phyloP scores from a whole-genome alignment of 371 early-diverging fungal species.

The Mortierella sp. region DNA sequence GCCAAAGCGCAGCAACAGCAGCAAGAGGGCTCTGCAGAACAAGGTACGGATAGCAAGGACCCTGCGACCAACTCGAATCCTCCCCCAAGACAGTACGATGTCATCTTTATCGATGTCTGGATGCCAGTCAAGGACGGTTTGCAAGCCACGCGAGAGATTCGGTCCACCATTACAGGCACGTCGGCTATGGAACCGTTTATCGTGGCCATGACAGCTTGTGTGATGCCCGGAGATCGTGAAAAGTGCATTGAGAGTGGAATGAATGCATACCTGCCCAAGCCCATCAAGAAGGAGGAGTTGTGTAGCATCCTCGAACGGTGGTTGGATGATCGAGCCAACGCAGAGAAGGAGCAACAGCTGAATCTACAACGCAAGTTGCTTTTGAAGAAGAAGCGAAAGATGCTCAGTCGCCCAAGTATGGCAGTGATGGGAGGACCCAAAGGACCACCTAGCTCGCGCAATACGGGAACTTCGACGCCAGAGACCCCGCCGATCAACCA shows the following conservation, averaged over 20 bases:
- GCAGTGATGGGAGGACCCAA: slow-evolving; percentile 15
- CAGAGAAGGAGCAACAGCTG: slow-evolving; percentile 20
- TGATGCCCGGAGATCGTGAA: slow-evolving; percentile 55
- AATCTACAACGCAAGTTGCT: slow-evolving; percentile 33
- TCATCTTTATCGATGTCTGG: slow-evolving; percentile 64
- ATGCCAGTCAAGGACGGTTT: slow-evolving; percentile 65
- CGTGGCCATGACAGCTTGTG: slow-evolving; percentile 57
- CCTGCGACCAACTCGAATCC: not conserved
- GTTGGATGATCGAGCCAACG: slow-evolving; percentile 33
- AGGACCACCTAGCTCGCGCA: not conserved
- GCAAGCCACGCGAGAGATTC: slow-evolving; percentile 54
- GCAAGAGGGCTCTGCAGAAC: not conserved
- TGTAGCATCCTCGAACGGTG: slow-evolving; percentile 40
- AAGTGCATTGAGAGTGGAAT: slow-evolving; percentile 55
- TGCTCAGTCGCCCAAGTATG: slow-evolving; percentile 32
- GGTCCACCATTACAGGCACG: slow-evolving; percentile 23
- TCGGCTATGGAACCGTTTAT: slow-evolving; percentile 38
- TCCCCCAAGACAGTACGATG: slow-evolving; percentile 34
- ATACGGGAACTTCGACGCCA: not conserved
- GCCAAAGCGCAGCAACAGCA: slow-evolving; percentile 3
- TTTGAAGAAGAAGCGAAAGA: slow-evolving; percentile 49
- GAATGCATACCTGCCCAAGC: slow-evolving; percentile 58
- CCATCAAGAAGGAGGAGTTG: slow-evolving; percentile 51
- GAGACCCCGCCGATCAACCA: not conserved
- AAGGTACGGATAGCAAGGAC: not conserved